phyloP scores from a whole-genome alignment of 495 filamentous ascomycete species.

The Lichenothelia convexa region DNA sequence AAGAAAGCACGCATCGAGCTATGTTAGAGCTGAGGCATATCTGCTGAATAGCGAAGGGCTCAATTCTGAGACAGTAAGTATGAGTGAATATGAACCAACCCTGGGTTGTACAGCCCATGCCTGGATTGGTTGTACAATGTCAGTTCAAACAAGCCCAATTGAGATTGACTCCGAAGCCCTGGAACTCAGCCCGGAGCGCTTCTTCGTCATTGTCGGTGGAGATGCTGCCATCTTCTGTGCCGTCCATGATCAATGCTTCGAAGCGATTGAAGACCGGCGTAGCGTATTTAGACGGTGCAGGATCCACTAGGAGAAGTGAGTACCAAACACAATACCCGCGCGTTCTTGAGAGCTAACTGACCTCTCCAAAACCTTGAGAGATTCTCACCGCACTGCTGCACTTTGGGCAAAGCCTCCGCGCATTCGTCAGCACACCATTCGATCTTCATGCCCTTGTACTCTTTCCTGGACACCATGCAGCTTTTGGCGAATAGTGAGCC shows the following conservation, averaged over 20 bases:
- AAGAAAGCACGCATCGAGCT: too few relatives aligned
- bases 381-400: neutral
- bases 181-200: neutral
- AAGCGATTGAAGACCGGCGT: slow-evolving; percentile 38
- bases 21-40: too few relatives aligned
- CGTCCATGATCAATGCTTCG: slow-evolving; percentile 40
- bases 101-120: too few relatives aligned
- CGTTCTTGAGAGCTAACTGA: too few relatives aligned
- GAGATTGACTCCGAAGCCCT: neutral
- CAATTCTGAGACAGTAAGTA: too few relatives aligned
- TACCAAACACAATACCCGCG: too few relatives aligned
- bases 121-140: too few relatives aligned
- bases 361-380: too few relatives aligned
- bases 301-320: too few relatives aligned
- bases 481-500: slow-evolving; percentile 56
- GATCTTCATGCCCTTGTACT: slow-evolving; percentile 58
- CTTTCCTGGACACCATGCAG: slow-evolving; percentile 58
- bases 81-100: too few relatives aligned
- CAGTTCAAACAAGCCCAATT: too few relatives aligned
- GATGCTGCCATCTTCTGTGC: slow-evolving; percentile 20
- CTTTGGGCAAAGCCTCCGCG: slow-evolving; percentile 35
- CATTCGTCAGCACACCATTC: slow-evolving; percentile 63
- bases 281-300: slow-evolving; percentile 5
- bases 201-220: neutral
- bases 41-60: too few relatives aligned